phyloP scores from a whole-genome alignment of 352 stramenopile species.

The Phytophthora sansomeana region DNA sequence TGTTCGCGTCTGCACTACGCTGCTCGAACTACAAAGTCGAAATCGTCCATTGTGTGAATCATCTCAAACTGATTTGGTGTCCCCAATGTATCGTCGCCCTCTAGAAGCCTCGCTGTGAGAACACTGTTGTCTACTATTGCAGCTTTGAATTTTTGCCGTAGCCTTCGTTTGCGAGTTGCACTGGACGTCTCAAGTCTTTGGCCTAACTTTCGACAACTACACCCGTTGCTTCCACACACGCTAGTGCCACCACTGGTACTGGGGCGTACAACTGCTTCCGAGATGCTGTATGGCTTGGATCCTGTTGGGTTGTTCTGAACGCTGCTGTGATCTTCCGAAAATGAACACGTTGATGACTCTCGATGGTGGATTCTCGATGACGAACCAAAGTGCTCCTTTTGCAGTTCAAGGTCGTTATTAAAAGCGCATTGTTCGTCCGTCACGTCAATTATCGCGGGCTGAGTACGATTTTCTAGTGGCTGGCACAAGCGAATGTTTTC shows the following conservation, averaged over 20 bases:
- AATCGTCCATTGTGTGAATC: constrained; percentile 38
- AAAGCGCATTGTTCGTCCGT: constrained; percentile 2
- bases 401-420: constrained; percentile 19
- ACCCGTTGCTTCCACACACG: constrained; percentile 18
- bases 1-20: constrained; percentile 8
- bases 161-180: constrained; percentile 24
- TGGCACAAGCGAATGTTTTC: constrained; percentile 45
- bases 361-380: constrained; percentile 1
- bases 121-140: constrained; percentile 38
- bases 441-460: constrained; percentile 8
- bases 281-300: constrained; percentile 18
- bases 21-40: constrained; percentile 38
- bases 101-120: constrained; percentile 50
- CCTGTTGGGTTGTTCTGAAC: constrained; percentile 26
- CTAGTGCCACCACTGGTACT: constrained; percentile 10
- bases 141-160: constrained; percentile 45
- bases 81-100: constrained; percentile 25
- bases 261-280: not conserved
- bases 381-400: constrained; percentile 8
- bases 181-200: constrained; percentile 43
- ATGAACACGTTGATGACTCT: constrained; percentile 6
- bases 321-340: constrained; percentile 26
- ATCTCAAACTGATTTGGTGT: constrained; percentile 13
- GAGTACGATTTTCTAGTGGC: constrained; percentile 12
- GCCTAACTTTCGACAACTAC: constrained; percentile 49